Evolutionary conservation across 2,329 filamentous ascomycete species (phyloP).

Genomic region (Hymenoscyphus scutula): DNA sequence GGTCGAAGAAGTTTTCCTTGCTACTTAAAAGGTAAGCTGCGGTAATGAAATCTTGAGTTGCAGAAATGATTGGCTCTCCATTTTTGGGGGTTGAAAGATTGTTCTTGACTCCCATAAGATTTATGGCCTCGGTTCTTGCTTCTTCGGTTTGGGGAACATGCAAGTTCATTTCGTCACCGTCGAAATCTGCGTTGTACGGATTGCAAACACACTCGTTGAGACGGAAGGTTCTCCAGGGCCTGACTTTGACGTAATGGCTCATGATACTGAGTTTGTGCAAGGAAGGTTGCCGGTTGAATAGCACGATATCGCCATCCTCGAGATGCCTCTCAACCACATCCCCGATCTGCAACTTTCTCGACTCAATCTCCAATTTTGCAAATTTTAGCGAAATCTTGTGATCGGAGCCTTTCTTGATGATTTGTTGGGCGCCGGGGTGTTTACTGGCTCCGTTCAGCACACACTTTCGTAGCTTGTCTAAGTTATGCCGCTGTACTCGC

Average conservation of each 20-base stretch:
- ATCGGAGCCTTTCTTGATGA: slow-evolving; percentile 67
- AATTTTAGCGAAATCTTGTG: slow-evolving; percentile 76
- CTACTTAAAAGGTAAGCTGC: slow-evolving; percentile 86
- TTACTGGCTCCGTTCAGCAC: slow-evolving; percentile 72
- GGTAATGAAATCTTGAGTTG: slow-evolving; percentile 99
- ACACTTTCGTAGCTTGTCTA: slow-evolving; percentile 72
- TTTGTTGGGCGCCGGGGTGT: slow-evolving; percentile 85
- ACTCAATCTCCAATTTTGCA: slow-evolving; percentile 67
- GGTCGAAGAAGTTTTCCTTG: slow-evolving; percentile 91
- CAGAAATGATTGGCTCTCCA: slow-evolving; percentile 94
- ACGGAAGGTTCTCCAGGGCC: slow-evolving; percentile 93
- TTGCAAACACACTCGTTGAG: slow-evolving; percentile 98
- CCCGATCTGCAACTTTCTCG: slow-evolving; percentile 72
- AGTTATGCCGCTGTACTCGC: slow-evolving; percentile 79
- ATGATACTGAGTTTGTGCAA: slow-evolving; percentile 99
- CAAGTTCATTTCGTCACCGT: slow-evolving; percentile 98
- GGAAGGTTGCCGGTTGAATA: slow-evolving; percentile 97
- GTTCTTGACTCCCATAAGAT: slow-evolving; percentile 96
- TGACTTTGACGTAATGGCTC: slow-evolving; percentile 87
- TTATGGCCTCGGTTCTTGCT: slow-evolving; percentile 89
- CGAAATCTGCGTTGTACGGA: slow-evolving; percentile 98
- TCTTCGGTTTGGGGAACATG: slow-evolving; percentile 98
- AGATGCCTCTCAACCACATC: slow-evolving; percentile 93
- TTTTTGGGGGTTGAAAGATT: slow-evolving; percentile 96
- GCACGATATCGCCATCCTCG: slow-evolving; percentile 90